Conservation (phyloP, 1,139 yeast genomes). For the Nadsonia starkeyi-henricii region DNA sequence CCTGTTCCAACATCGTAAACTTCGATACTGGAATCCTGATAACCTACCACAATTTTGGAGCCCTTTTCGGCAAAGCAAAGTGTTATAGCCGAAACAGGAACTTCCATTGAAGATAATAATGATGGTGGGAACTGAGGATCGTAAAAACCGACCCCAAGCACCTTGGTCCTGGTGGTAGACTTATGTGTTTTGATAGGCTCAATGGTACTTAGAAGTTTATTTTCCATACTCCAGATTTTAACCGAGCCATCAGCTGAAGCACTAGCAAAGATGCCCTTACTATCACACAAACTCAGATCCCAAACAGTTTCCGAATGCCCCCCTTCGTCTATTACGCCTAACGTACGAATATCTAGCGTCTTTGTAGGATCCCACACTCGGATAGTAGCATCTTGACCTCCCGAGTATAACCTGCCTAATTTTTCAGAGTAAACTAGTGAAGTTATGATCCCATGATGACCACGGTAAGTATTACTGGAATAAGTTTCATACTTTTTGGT, state of each 20-base stretch:
- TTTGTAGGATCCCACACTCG: slow-evolving; percentile 10
- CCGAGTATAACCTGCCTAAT: slow-evolving; percentile 12
- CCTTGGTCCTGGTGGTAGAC: neutral
- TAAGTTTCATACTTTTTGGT: slow-evolving; percentile 3
- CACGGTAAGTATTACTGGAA: slow-evolving; percentile 9
- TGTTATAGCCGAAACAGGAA: slow-evolving; percentile 8
- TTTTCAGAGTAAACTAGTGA: slow-evolving; percentile 13
- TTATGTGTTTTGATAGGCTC: neutral
- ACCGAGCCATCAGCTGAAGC: slow-evolving; percentile 18
- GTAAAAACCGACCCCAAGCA: too few relatives aligned
- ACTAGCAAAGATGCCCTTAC: slow-evolving; percentile 14
- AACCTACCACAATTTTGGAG: slow-evolving; percentile 15
- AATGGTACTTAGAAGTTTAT: neutral
- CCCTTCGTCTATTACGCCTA: too few relatives aligned
- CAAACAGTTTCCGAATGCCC: slow-evolving; percentile 14
- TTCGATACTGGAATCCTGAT: slow-evolving; percentile 15
- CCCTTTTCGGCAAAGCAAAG: slow-evolving; percentile 12
- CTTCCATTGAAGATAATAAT: neutral
- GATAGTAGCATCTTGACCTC: slow-evolving; percentile 14
- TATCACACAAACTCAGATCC: slow-evolving; percentile 14
- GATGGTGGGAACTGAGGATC: neutral
- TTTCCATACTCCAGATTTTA: slow-evolving; percentile 14
- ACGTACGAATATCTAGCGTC: slow-evolving; percentile 4
- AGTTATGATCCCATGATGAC: slow-evolving; percentile 14
- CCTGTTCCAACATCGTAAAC: slow-evolving; percentile 18